These are phyloP conservation scores for Fusarium sp. DNA, from an alignment of 2,329 filamentous ascomycete species.

Conservation along the genomic window DNA sequence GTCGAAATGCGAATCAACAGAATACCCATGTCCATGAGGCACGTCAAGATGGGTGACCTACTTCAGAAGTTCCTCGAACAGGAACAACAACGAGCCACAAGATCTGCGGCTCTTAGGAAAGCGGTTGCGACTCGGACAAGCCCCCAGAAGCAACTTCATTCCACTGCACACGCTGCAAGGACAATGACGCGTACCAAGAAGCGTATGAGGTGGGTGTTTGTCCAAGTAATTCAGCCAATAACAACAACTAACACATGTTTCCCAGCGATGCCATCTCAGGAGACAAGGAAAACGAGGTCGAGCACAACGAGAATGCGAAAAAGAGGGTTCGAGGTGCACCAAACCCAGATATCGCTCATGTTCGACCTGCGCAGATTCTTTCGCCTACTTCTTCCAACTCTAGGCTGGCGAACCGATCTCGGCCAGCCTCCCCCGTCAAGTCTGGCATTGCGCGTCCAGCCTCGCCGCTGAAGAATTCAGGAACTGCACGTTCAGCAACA, in stretches of 20 bases:
- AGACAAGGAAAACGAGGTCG: conserved; percentile 82
- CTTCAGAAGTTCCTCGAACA: conserved; percentile 64
- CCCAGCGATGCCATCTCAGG: conserved; percentile 72
- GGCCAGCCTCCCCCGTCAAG: conserved; percentile 66
- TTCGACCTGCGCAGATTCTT: conserved; percentile 70
- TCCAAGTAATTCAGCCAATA: background rate
- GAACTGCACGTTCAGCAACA: conserved; percentile 53
- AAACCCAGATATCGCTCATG: conserved; percentile 54
- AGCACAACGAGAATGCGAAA: conserved; percentile 73
- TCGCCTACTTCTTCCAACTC: conserved; percentile 88
- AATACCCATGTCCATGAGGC: conserved; percentile 83
- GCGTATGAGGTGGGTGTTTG: conserved; percentile 61
- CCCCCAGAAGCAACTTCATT: conserved; percentile 51
- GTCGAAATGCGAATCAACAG: conserved; percentile 95
- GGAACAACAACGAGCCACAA: conserved; percentile 55
- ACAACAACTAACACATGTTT: conserved; percentile 44
- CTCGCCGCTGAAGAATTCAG: conserved; percentile 70
- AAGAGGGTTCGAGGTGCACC: conserved; percentile 67
- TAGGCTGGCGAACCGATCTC: conserved; percentile 66
- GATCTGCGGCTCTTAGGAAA: conserved; percentile 64
- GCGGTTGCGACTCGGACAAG: conserved; percentile 54
- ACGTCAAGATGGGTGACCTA: conserved; percentile 85
- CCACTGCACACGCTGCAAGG: conserved; percentile 31
- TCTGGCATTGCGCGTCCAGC: conserved; percentile 68
- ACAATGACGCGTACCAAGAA: conserved; percentile 54